Evolutionary conservation across 2,329 filamentous ascomycete genomes (phyloP).

Genomic region (Pseudopyricularia cyperi): DNA sequence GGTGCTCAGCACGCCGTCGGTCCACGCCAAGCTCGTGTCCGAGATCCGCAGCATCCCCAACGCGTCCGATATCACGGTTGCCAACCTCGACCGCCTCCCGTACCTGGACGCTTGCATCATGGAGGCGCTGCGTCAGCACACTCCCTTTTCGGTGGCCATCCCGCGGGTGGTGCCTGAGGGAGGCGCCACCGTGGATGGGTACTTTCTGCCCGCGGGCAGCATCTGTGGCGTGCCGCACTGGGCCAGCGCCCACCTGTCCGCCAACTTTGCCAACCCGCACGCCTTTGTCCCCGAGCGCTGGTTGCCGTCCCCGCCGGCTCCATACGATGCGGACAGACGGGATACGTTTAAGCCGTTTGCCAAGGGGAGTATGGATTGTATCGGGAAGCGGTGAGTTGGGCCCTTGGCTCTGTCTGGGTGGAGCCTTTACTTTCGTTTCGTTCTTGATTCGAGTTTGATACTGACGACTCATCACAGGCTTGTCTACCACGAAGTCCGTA

Average conservation of each 20-base stretch:
- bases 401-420: not conserved
- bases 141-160: constrained; percentile 15
- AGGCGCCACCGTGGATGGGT: constrained; percentile 21
- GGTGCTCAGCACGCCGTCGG: constrained; percentile 11
- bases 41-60: constrained; percentile 14
- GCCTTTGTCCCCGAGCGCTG: constrained; percentile 24
- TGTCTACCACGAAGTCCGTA: constrained; percentile 22
- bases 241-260: constrained; percentile 8
- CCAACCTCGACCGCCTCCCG: constrained; percentile 11
- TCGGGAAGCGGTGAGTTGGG: not conserved
- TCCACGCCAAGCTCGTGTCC: constrained; percentile 9
- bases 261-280: constrained; percentile 10
- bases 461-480: constrained; percentile 10
- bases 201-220: constrained; percentile 19
- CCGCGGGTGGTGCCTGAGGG: constrained; percentile 12
- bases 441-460: not conserved
- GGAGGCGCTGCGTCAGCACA: constrained; percentile 19
- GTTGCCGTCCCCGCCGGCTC: constrained; percentile 6
- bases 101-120: constrained; percentile 25
- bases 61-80: constrained; percentile 14
- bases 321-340: not conserved
- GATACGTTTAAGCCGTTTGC: not conserved
- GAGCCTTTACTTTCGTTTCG: not conserved
- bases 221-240: constrained; percentile 13
- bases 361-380: constrained; percentile 2